phyloP scores from a whole-genome alignment of 2,329 filamentous ascomycete genomes.

The Trichophyton verrucosum region DNA sequence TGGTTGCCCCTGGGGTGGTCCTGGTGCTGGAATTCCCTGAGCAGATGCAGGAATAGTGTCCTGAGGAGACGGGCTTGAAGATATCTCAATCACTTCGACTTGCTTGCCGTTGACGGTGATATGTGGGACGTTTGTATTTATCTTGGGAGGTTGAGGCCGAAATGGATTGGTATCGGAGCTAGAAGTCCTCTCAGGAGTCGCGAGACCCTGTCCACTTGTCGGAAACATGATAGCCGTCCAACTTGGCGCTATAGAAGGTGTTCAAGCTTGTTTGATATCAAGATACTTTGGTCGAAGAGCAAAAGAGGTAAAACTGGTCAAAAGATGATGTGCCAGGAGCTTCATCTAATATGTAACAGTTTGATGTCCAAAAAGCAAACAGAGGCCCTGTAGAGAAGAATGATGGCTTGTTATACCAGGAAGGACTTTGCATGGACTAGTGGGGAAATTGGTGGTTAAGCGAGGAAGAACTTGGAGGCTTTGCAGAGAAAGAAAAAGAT shows the following conservation, averaged over 20 bases:
- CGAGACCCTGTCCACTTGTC: not conserved
- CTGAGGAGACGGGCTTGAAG: conserved; percentile 4
- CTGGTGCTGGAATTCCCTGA: not conserved
- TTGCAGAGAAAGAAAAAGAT: not conserved
- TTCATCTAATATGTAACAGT: not conserved
- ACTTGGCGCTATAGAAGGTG: not conserved
- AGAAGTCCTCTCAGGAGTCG: not conserved
- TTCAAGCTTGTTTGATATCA: not conserved
- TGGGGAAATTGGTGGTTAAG: not conserved
- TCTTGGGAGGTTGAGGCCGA: not conserved
- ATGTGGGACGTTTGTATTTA: not conserved
- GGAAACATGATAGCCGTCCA: not conserved
- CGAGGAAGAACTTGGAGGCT: not conserved
- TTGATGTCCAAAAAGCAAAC: not conserved
- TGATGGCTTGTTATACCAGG: not conserved
- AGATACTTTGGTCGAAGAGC: not conserved
- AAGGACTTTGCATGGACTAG: not conserved
- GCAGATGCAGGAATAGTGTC: not conserved
- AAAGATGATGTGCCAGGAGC: not conserved
- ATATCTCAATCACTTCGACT: conserved; percentile 5
- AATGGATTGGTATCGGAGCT: not conserved
- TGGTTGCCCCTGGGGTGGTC: not conserved
- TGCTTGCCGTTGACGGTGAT: not conserved
- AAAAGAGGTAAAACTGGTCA: not conserved
- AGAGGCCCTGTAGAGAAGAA: not conserved